Percentiles rank a stretch among this genome's conserved stretches.
phyloP scores from a whole-genome alignment of 2,329 filamentous ascomycete species.

The Cercospora canescens region DNA sequence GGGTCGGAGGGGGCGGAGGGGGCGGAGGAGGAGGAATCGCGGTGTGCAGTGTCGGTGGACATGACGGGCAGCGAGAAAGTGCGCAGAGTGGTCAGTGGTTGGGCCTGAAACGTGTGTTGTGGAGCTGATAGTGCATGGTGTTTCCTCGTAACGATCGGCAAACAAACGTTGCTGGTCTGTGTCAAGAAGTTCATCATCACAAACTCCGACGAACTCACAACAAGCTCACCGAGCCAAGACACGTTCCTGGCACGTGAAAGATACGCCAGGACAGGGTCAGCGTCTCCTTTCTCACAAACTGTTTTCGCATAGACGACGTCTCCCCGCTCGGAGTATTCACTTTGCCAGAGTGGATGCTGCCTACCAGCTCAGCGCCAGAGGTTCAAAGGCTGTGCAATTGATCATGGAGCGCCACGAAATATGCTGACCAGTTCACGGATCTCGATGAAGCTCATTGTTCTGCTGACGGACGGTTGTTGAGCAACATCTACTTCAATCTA shows the following conservation, averaged over 20 bases:
- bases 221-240: conserved; percentile 2
- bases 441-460: background rate
- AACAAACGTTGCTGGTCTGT: background rate
- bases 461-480: background rate
- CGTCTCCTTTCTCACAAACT: background rate
- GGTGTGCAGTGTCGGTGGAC: background rate
- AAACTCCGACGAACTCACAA: background rate
- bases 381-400: background rate
- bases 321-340: background rate
- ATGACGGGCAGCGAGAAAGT: background rate
- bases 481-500: background rate
- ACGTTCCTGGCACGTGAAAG: conserved; percentile 1
- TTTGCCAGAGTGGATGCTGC: no score
- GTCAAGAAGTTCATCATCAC: background rate
- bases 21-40: conserved; percentile 3
- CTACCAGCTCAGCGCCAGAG: background rate
- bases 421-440: conserved; percentile 1
- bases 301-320: background rate
- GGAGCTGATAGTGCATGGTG: background rate
- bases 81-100: background rate
- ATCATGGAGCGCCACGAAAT: background rate
- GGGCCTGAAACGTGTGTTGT: background rate
- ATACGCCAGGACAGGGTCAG: background rate
- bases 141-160: background rate
- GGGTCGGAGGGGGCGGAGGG: background rate